These are phyloP conservation scores for Acer yangbiense DNA, from an alignment of 345 rosid species.

Conservation along the genomic window DNA sequence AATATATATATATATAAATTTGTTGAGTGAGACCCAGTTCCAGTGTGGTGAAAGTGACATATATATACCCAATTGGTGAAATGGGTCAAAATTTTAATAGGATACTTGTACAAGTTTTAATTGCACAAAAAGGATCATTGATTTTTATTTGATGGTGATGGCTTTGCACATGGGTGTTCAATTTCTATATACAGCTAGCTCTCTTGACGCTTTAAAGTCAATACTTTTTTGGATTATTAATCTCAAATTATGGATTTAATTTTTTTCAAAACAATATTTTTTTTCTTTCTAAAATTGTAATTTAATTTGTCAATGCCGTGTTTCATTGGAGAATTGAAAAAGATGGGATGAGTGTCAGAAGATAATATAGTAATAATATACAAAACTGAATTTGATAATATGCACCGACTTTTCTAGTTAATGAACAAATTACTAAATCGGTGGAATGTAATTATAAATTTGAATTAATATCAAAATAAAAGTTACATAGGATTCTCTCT, in stretches of 20 bases:
- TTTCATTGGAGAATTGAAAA: neutral
- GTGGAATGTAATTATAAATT: no score
- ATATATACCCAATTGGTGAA: no score
- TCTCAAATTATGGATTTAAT: neutral
- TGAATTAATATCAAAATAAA: no score
- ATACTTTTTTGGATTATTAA: neutral
- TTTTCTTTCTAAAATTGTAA: no score
- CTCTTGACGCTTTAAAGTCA: neutral
- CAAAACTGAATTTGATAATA: no score
- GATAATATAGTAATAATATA: neutral
- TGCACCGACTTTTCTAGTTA: no score
- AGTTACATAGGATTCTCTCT: no score
- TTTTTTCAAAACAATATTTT: no score
- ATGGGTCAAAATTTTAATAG: no score
- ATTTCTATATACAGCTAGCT: neutral
- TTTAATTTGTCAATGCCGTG: slow-evolving; percentile 13
- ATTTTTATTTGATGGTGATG: neutral
- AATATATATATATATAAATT: neutral
- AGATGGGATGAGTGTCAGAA: neutral
- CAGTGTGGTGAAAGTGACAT: no score
- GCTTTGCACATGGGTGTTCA: neutral
- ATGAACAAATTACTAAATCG: no score
- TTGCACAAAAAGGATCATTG: neutral
- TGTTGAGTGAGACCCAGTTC: neutral
- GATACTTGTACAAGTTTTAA: no score